These are phyloP conservation scores for Coemansia pectinata DNA, from an alignment of 192 early-diverging fungal species.

Conservation along the genomic window DNA sequence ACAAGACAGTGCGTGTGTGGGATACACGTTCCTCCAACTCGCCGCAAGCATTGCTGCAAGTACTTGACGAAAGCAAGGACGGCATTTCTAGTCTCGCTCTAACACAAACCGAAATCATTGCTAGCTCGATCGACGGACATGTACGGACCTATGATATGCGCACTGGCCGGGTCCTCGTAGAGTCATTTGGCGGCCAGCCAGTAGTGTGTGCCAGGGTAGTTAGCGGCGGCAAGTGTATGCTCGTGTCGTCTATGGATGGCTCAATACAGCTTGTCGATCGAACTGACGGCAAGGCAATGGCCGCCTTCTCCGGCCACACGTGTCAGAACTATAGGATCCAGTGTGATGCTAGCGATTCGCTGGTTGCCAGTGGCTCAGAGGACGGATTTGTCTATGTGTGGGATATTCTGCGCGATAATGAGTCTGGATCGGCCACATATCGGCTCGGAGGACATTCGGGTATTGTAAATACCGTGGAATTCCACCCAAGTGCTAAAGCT, in stretches of 20 bases:
- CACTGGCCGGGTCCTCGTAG: slow-evolving; percentile 65
- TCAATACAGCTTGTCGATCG: slow-evolving; percentile 86
- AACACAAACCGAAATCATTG: slow-evolving; percentile 70
- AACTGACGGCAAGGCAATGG: slow-evolving; percentile 66
- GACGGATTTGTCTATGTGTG: slow-evolving; percentile 86
- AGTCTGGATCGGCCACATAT: background rate
- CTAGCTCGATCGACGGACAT: slow-evolving; percentile 81
- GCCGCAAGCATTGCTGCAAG: slow-evolving; percentile 69
- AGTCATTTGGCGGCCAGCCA: slow-evolving; percentile 76
- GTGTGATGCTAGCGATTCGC: slow-evolving; percentile 69
- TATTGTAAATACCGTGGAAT: slow-evolving; percentile 39
- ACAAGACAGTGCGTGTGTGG: slow-evolving; percentile 57
- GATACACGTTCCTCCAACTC: slow-evolving; percentile 40
- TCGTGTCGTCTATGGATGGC: slow-evolving; percentile 74
- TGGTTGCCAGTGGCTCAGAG: slow-evolving; percentile 86
- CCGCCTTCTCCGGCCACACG: slow-evolving; percentile 78
- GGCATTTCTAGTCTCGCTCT: slow-evolving; percentile 78
- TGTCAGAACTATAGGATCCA: slow-evolving; percentile 77
- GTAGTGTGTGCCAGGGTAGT: slow-evolving; percentile 74
- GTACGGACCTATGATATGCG: slow-evolving; percentile 87
- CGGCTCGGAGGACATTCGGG: slow-evolving; percentile 36
- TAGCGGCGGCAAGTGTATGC: slow-evolving; percentile 69
- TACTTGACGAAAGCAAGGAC: slow-evolving; percentile 83
- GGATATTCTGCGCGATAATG: slow-evolving; percentile 71
- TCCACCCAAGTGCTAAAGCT: slow-evolving; percentile 25